Percentiles rank a stretch among this genome's conserved stretches.
Evolutionary conservation across 352 stramenopile genomes (phyloP).

Genomic region (Phytophthora syringae): DNA sequence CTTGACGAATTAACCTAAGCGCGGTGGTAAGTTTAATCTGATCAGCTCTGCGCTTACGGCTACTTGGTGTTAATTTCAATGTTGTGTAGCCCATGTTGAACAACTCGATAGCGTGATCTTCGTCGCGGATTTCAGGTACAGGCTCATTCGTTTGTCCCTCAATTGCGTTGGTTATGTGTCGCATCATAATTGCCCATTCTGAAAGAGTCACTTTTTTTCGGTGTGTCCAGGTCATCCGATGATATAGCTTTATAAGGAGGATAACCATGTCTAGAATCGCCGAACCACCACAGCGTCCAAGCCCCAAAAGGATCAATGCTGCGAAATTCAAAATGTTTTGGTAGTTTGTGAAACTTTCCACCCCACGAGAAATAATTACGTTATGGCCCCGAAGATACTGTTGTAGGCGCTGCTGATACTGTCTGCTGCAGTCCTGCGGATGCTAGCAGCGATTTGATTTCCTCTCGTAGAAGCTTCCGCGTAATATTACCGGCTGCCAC

Average conservation of each 20-base stretch:
- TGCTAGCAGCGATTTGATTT: constrained; percentile 1
- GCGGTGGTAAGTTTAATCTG: constrained; percentile 9
- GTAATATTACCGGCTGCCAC: constrained; percentile 2
- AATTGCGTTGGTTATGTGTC: constrained; percentile 2
- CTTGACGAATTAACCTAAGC: not conserved
- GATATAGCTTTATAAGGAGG: constrained; percentile 4
- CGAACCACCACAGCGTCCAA: not conserved
- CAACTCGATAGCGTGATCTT: not conserved
- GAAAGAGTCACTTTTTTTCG: not conserved
- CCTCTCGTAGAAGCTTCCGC: not conserved
- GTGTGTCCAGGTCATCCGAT: not conserved
- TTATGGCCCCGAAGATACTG: not conserved
- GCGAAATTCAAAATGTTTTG: constrained; percentile 10
- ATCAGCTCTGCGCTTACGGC: constrained; percentile 7
- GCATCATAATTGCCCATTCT: constrained; percentile 6
- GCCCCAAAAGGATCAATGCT: constrained; percentile 5
- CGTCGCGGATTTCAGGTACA: not conserved
- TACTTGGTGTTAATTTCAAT: constrained; percentile 9
- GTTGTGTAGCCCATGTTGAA: constrained; percentile 5
- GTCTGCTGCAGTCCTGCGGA: not conserved
- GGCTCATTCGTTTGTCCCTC: not conserved
- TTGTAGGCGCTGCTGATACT: not conserved
- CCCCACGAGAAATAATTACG: constrained; percentile 3
- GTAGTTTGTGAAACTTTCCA: constrained; percentile 7
- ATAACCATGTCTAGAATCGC: constrained; percentile 1